Conservation (phyloP, 306 rosid species). For the Castanea sativa region DNA sequence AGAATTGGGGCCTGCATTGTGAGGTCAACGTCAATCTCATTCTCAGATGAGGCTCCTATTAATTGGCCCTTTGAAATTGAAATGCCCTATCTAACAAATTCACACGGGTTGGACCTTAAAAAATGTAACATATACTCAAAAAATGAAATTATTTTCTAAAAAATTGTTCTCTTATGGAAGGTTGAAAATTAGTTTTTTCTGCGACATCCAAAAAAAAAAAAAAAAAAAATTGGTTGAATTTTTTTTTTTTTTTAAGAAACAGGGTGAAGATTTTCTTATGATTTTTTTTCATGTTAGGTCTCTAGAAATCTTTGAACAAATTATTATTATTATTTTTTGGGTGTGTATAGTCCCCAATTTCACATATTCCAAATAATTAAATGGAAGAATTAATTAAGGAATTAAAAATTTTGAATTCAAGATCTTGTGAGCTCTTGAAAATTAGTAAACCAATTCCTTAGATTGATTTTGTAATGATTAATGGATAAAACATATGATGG, state of each 20-base stretch:
- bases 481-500: too few species aligned
- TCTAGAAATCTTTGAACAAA: too few species aligned
- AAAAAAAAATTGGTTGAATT: background rate
- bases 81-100: constrained; percentile 8
- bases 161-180: background rate
- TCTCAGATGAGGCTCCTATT: constrained; percentile 47
- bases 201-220: background rate
- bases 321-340: too few species aligned
- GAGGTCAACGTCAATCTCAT: constrained; percentile 31
- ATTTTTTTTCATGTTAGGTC: background rate
- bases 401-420: too few species aligned
- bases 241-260: too few species aligned
- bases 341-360: too few species aligned
- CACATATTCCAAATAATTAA: too few species aligned
- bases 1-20: constrained; percentile 39
- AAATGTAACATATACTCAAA: background rate
- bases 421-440: too few species aligned
- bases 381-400: too few species aligned
- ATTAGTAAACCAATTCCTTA: too few species aligned
- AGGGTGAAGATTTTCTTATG: background rate
- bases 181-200: background rate
- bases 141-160: background rate
- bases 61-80: constrained; percentile 26
- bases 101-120: background rate
- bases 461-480: background rate